Evolutionary conservation across 2,329 filamentous ascomycete genomes (phyloP), one percentile per base, ranked within the genome.

Genomic region (Helminthosporium solani): DNA sequence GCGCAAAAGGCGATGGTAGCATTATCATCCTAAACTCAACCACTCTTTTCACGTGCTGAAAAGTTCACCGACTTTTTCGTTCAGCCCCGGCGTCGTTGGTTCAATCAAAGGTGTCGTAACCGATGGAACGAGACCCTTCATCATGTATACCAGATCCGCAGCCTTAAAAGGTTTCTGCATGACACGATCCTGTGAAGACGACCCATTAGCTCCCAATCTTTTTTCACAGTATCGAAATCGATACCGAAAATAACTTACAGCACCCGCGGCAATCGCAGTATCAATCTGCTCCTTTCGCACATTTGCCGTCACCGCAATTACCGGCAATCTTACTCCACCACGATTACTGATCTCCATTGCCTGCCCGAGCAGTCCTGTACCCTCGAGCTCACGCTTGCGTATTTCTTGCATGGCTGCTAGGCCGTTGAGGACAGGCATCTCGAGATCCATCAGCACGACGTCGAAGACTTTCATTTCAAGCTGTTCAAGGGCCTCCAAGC

Each of bases 341-440:
- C 60, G 52, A 14, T 70, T 42, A 8, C 57, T 55, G 11, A 69
- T 57, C 18, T 48, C 34, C 25, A 50, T 52, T 9, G 47, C 46
- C 27, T 52, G 47, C 12, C 51, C 55, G 1, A 55, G 31, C 9
- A 58, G 20, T 1, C 57, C 54, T 15, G 58, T 53, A 3, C 54
- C 52, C 3, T 73, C 68, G 1, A 57, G 53, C 54, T 80, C 77
- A 12, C 75, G 69, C 9, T 70, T 63, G 2, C 78, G 70, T 16
- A 81, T 81, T 43, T 67, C 69, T 8, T 70, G 67, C 7, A 78
- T 81, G 0, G 64, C 63, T 7, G 53, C 57, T 20, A 67, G 37
- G 0, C 64, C 66, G 41, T 82, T 74, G 53, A 82, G 75, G 3
- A 81, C 67, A 0, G 79, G 79, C 80, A 82, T 82, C 60, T 71